Conservation (phyloP, 257 asterid species). For the Thymus quinquecostatus region DNA sequence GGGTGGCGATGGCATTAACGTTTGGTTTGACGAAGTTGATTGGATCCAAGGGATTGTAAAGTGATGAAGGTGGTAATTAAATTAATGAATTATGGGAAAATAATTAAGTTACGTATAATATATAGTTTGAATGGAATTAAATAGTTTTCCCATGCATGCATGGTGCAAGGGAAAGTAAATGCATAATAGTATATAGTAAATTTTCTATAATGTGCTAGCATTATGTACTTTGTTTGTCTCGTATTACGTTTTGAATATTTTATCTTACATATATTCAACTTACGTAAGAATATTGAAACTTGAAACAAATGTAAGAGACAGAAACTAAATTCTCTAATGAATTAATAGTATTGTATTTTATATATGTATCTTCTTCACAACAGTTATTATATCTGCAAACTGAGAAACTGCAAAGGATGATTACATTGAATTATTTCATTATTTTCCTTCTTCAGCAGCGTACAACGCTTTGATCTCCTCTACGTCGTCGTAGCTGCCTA, state of each 20-base stretch:
- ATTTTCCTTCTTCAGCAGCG: constrained; percentile 62
- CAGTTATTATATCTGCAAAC: constrained; percentile 5
- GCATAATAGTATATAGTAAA: too few species aligned
- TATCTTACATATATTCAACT: too few species aligned
- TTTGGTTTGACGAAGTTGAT: constrained; percentile 80
- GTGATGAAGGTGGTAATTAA: neutral
- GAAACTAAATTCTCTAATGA: constrained; percentile 12
- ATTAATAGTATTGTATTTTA: constrained; percentile 15
- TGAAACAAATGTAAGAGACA: neutral
- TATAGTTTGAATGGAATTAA: too few species aligned
- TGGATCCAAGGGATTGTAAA: constrained; percentile 56
- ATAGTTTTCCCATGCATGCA: too few species aligned
- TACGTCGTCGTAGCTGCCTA: constrained; percentile 90
- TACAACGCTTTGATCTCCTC: constrained; percentile 91
- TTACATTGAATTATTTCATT: constrained; percentile 29
- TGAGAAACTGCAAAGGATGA: constrained; percentile 4
- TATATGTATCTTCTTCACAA: constrained; percentile 21
- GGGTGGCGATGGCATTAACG: constrained; percentile 86
- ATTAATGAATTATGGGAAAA: too few species aligned
- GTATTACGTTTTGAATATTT: too few species aligned
- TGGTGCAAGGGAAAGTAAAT: too few species aligned
- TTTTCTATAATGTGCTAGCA: too few species aligned
- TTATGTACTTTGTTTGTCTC: too few species aligned
- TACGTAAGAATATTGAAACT: too few species aligned
- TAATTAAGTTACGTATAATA: too few species aligned